Percentiles rank a stretch among this genome's conserved stretches.
Evolutionary conservation across 352 stramenopile species (phyloP).

Genomic region (Phytopythium litorale): DNA sequence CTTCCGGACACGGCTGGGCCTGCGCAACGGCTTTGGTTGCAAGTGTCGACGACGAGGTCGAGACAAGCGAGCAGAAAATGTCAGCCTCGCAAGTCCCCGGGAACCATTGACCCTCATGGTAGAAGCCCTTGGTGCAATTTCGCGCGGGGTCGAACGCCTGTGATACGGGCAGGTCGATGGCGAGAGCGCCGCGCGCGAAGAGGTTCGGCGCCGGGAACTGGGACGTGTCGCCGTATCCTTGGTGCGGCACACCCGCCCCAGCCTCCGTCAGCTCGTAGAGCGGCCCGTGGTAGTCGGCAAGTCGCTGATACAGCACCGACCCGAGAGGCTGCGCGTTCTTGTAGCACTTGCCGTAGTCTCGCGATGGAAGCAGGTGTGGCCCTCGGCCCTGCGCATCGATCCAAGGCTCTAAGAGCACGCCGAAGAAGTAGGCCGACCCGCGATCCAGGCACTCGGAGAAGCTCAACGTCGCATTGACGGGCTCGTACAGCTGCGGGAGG

Average conservation of each 20-base stretch:
- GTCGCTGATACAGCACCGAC: constrained; percentile 91
- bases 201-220: constrained; percentile 77
- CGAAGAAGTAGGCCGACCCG: constrained; percentile 88
- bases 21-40: constrained; percentile 48
- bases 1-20: constrained; percentile 91
- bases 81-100: constrained; percentile 96
- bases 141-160: constrained; percentile 83
- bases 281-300: constrained; percentile 93
- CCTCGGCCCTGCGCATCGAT: constrained; percentile 92
- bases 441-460: constrained; percentile 88
- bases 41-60: constrained; percentile 12
- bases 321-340: constrained; percentile 88
- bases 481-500: constrained; percentile 90
- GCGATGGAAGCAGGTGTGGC: constrained; percentile 86
- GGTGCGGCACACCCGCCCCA: constrained; percentile 62
- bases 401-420: constrained; percentile 93
- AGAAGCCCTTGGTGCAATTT: constrained; percentile 94
- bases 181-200: constrained; percentile 83
- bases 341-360: constrained; percentile 89
- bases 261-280: constrained; percentile 91
- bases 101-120: constrained; percentile 89
- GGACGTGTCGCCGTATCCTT: constrained; percentile 89
- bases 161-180: constrained; percentile 82
- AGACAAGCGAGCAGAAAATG: constrained; percentile 83
- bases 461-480: constrained; percentile 55